A percentile compares a stretch with the other conserved stretches of the same genome.
These are phyloP conservation scores for Biscogniauxia mediterranea DNA, from an alignment of 2,329 filamentous ascomycete genomes.

Conservation along the genomic window DNA sequence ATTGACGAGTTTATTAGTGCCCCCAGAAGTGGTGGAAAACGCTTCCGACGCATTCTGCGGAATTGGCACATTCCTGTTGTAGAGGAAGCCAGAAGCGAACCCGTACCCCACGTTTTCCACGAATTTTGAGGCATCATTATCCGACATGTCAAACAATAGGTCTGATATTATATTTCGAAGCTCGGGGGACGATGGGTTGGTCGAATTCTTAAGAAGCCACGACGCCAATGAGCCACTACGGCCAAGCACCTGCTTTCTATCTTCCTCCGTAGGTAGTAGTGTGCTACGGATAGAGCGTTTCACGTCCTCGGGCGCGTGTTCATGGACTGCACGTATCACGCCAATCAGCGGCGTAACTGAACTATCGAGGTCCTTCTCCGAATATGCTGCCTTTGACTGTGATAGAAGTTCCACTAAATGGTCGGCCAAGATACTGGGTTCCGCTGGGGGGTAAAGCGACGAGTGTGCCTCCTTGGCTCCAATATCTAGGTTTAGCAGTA, in stretches of 20 bases:
- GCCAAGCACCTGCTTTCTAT: conserved; percentile 76
- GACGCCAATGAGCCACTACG: conserved; percentile 71
- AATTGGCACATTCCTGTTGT: conserved; percentile 77
- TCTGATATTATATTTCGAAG: conserved; percentile 73
- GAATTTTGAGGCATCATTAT: conserved; percentile 74
- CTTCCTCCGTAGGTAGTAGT: conserved; percentile 74
- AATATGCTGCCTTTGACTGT: conserved; percentile 61
- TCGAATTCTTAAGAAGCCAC: conserved; percentile 73
- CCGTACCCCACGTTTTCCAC: conserved; percentile 94
- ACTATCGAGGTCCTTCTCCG: conserved; percentile 69
- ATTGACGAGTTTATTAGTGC: conserved; percentile 56
- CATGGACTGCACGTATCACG: conserved; percentile 69
- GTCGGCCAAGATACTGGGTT: conserved; percentile 58
- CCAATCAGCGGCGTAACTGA: conserved; percentile 71
- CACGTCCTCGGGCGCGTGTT: conserved; percentile 61
- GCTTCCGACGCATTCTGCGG: conserved; percentile 64
- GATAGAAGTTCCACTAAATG: conserved; percentile 71
- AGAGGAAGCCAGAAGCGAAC: conserved; percentile 85
- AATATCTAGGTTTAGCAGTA: conserved; percentile 75
- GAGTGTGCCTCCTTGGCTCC: conserved; percentile 50
- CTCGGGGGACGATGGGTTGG: conserved; percentile 67
- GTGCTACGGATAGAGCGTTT: conserved; percentile 61
- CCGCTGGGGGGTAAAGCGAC: conserved; percentile 65
- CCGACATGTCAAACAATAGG: conserved; percentile 84
- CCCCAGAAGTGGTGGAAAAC: conserved; percentile 34